These are phyloP conservation scores for Apiospora sp. DNA, from an alignment of 2,329 filamentous ascomycete species.

Conservation along the genomic window DNA sequence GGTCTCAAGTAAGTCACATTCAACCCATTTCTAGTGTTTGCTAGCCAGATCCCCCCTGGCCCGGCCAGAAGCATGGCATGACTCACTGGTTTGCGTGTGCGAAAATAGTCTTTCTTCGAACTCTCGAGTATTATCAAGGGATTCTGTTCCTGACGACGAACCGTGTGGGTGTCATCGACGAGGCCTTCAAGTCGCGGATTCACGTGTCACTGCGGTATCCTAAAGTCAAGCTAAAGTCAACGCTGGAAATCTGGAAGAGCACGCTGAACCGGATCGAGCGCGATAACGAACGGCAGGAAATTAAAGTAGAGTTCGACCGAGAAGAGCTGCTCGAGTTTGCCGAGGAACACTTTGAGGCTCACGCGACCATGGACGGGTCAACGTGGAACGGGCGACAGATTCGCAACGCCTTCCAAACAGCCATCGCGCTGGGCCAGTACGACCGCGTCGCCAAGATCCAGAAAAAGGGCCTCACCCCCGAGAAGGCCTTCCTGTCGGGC, in stretches of 20 bases:
- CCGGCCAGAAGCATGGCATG: background rate
- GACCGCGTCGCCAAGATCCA: slow-evolving; percentile 26
- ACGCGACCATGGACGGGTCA: slow-evolving; percentile 22
- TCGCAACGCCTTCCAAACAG: slow-evolving; percentile 39
- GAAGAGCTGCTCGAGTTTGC: slow-evolving; percentile 29
- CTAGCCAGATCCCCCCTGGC: background rate
- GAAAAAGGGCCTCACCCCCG: slow-evolving; percentile 27
- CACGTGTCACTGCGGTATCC: slow-evolving; percentile 33
- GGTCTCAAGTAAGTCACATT: slow-evolving; percentile 27
- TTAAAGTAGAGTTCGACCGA: slow-evolving; percentile 30
- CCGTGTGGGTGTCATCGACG: slow-evolving; percentile 34
- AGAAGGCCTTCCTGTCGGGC: slow-evolving; percentile 26
- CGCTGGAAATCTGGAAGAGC: slow-evolving; percentile 34
- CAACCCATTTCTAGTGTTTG: background rate
- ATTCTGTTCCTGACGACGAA: slow-evolving; percentile 37
- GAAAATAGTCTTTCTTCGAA: slow-evolving; percentile 30
- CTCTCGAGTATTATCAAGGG: slow-evolving; percentile 32
- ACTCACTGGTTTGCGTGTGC: background rate
- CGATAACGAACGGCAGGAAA: slow-evolving; percentile 28
- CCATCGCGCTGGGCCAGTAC: slow-evolving; percentile 32
- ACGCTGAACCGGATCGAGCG: slow-evolving; percentile 33
- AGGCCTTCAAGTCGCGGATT: slow-evolving; percentile 37
- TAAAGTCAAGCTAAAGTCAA: slow-evolving; percentile 26
- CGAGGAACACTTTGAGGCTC: slow-evolving; percentile 28
- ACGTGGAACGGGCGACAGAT: slow-evolving; percentile 40